Evolutionary conservation across 2,329 filamentous ascomycete genomes (phyloP).

Genomic region (Thielaviopsis punctulata): DNA sequence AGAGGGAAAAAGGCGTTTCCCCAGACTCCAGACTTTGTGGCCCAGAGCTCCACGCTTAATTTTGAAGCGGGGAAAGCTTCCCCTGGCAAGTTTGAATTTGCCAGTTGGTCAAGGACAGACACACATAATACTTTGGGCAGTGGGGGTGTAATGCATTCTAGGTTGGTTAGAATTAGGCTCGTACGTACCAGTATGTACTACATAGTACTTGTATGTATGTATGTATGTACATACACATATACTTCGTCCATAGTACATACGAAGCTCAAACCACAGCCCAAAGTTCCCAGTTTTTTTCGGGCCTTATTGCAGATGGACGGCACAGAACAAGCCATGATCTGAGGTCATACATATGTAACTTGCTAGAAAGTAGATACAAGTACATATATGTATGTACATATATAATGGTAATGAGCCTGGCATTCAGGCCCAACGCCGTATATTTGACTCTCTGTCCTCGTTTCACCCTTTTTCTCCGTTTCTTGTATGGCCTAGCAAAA

Average conservation of each 20-base stretch:
- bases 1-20: background rate
- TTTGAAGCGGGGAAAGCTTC: background rate
- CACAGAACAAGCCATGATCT: background rate
- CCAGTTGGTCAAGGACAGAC: background rate
- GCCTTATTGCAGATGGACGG: background rate
- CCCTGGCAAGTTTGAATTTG: background rate
- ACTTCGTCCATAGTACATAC: background rate
- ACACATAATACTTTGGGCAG: background rate
- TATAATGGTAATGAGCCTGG: too few relatives aligned
- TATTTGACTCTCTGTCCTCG: background rate
- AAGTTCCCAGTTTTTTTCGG: background rate
- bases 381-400: background rate
- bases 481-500: background rate
- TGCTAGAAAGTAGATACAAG: background rate
- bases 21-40: too few relatives aligned
- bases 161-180: background rate
- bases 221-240: too few relatives aligned
- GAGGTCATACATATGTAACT: too few relatives aligned
- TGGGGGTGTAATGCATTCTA: background rate
- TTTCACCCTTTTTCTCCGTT: background rate
- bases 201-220: too few relatives aligned
- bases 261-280: background rate
- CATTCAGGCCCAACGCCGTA: background rate
- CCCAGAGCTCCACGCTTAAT: background rate
- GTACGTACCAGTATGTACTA: too few relatives aligned